Evolutionary conservation across 352 stramenopile species (phyloP).

Genomic region (Phytopythium oedochilum): DNA sequence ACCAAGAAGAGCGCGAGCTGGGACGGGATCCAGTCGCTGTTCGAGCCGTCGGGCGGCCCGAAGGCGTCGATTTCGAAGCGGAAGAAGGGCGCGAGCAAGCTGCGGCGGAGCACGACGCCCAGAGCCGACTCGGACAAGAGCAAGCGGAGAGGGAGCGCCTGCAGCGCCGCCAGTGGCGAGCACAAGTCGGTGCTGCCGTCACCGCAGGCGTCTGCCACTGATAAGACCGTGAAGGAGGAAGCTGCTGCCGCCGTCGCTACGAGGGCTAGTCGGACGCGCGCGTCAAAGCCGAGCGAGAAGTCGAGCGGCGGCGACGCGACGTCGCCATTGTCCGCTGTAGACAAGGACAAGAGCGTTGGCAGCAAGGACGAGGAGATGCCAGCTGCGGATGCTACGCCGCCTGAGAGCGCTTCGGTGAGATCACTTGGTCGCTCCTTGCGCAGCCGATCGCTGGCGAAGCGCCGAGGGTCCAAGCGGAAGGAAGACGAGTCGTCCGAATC

Average conservation of each 20-base stretch:
- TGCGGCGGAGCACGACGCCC: not conserved
- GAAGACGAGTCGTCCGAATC: slow-evolving; percentile 2
- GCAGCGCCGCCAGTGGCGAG: not conserved
- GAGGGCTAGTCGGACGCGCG: not conserved
- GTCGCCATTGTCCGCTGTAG: not conserved
- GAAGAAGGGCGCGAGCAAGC: slow-evolving; percentile 5
- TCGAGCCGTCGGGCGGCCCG: slow-evolving; percentile 12
- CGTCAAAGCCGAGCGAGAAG: not conserved
- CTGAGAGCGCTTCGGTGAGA: not conserved
- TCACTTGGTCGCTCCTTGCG: not conserved
- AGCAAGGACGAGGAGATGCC: not conserved
- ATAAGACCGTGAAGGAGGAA: not conserved
- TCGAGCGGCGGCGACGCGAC: not conserved
- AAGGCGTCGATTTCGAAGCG: slow-evolving; percentile 6
- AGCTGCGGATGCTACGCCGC: not conserved
- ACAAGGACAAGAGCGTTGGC: no score
- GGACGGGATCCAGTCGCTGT: slow-evolving; percentile 45
- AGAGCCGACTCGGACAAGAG: slow-evolving; percentile 3
- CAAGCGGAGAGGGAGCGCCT: not conserved
- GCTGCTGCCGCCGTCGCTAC: not conserved
- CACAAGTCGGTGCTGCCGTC: not conserved
- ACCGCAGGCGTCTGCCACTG: not conserved
- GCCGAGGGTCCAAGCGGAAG: not conserved
- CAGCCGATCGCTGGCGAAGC: not conserved
- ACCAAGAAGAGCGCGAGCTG: slow-evolving; percentile 37